Evolutionary conservation across 1,284 basidiomycete genomes (phyloP).

Genomic region (Coriolopsis trogii): DNA sequence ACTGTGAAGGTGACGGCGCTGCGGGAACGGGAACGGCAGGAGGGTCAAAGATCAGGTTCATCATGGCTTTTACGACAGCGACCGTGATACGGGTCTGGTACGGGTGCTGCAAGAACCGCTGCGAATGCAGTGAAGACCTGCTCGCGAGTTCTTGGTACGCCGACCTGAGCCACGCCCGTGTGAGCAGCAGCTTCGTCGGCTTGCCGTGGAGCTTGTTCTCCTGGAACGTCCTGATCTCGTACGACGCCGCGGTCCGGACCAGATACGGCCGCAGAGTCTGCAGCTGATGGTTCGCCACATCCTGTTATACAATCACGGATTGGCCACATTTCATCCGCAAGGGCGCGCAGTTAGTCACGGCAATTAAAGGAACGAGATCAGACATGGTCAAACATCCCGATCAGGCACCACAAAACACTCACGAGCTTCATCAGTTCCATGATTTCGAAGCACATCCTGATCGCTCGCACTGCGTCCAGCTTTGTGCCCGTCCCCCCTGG

Average conservation of each 20-base stretch:
- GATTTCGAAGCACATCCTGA: conserved; percentile 88
- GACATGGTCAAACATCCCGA: conserved; percentile 5
- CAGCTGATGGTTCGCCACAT: conserved; percentile 95
- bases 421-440: conserved; percentile 95
- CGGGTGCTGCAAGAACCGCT: conserved; percentile 33
- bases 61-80: conserved; percentile 31
- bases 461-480: conserved; percentile 71
- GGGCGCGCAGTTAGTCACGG: neutral
- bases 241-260: conserved; percentile 78
- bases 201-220: conserved; percentile 50
- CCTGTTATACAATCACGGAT: too few relatives aligned
- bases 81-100: conserved; percentile 29
- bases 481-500: conserved; percentile 55
- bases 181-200: conserved; percentile 51
- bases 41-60: conserved; percentile 35
- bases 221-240: conserved; percentile 82
- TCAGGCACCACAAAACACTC: conserved; percentile 33
- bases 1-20: conserved; percentile 15
- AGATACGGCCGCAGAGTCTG: conserved; percentile 87
- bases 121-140: conserved; percentile 11
- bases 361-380: conserved; percentile 10
- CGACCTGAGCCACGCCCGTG: conserved; percentile 64
- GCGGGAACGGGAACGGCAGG: too few relatives aligned
- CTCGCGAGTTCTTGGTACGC: conserved; percentile 42
- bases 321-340: neutral